Conservation (phyloP, 2,329 filamentous ascomycete species). For the Verticillium albo-atrum region DNA sequence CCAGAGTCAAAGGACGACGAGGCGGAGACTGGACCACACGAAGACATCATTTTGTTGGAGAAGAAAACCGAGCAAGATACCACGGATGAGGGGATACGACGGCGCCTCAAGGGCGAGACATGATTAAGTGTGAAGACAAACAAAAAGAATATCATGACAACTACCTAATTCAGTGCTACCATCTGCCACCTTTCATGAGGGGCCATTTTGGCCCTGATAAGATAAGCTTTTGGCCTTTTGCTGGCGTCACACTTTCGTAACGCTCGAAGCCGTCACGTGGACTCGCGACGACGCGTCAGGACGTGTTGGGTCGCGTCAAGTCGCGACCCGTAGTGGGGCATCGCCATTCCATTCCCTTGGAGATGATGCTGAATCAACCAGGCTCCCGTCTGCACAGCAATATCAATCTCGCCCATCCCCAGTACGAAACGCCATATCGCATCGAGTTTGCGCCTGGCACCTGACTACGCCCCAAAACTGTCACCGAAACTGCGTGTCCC, state of each 20-base stretch:
- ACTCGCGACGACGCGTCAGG: neutral
- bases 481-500: too few relatives aligned
- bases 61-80: neutral
- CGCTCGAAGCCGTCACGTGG: neutral
- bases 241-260: neutral
- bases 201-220: neutral
- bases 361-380: neutral
- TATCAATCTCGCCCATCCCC: too few relatives aligned
- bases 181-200: neutral
- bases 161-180: neutral
- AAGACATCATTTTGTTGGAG: constrained; percentile 4
- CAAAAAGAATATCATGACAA: neutral
- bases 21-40: constrained; percentile 11
- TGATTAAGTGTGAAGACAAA: neutral
- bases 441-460: too few relatives aligned
- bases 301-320: neutral
- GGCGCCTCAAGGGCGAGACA: constrained; percentile 2
- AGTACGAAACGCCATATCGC: too few relatives aligned
- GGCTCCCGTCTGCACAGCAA: neutral
- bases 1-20: constrained; percentile 19
- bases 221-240: neutral
- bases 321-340: neutral
- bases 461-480: too few relatives aligned
- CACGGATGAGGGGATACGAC: constrained; percentile 7
- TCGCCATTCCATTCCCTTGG: neutral